phyloP scores from a whole-genome alignment of 2,329 filamentous ascomycete genomes.

The Onygenales sp. region DNA sequence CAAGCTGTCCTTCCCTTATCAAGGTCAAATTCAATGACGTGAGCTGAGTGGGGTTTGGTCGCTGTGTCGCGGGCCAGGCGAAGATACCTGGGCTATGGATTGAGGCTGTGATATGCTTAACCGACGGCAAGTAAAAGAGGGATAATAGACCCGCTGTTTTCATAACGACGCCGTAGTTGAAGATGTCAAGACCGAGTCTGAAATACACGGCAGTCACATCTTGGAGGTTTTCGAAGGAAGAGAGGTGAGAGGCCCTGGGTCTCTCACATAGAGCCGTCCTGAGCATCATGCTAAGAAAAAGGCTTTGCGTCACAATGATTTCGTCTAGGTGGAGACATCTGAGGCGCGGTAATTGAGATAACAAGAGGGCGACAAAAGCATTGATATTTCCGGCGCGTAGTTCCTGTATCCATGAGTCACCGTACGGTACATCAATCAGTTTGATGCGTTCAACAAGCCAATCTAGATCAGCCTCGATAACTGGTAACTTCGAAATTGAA shows the following conservation, averaged over 20 bases:
- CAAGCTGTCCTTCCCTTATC: slow-evolving; percentile 4
- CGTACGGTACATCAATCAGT: slow-evolving; percentile 1
- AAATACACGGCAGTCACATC: slow-evolving; percentile 2
- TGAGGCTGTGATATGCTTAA: slow-evolving; percentile 9
- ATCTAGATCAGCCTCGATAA: slow-evolving; percentile 1
- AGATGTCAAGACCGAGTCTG: not conserved
- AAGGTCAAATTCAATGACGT: slow-evolving; percentile 2
- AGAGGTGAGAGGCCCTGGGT: not conserved
- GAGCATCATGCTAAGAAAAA: slow-evolving; percentile 1
- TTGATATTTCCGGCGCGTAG: slow-evolving; percentile 11
- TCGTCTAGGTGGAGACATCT: slow-evolving; percentile 8
- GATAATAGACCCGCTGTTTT: slow-evolving; percentile 12
- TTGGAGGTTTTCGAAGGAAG: slow-evolving; percentile 3
- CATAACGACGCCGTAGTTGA: slow-evolving; percentile 1
- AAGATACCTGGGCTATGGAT: slow-evolving; percentile 13
- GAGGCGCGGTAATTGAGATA: slow-evolving; percentile 12
- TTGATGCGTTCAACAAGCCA: not conserved
- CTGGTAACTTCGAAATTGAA: not conserved
- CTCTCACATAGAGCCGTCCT: slow-evolving; percentile 1
- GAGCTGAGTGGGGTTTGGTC: slow-evolving; percentile 3
- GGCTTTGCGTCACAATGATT: not conserved
- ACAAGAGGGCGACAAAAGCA: slow-evolving; percentile 13
- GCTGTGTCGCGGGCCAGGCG: slow-evolving; percentile 10
- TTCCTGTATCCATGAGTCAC: slow-evolving; percentile 9
- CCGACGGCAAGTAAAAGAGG: slow-evolving; percentile 13